Evolutionary conservation across 2,329 filamentous ascomycete species (phyloP).

Genomic region (Kalmusia sp.): DNA sequence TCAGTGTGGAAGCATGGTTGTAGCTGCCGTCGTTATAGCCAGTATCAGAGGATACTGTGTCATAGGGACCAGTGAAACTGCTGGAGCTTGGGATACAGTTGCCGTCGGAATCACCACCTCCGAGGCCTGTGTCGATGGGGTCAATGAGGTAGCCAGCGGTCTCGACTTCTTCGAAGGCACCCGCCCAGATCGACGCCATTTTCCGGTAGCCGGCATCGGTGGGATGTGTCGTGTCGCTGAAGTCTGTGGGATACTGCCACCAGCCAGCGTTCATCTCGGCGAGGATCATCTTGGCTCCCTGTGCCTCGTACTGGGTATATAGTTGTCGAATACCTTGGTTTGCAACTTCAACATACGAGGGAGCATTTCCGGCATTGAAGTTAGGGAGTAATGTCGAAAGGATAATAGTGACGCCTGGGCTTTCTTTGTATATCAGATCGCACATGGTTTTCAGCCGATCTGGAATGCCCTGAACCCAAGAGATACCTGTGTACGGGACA

Average conservation of each 20-base stretch:
- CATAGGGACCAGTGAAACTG: no score
- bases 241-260: neutral
- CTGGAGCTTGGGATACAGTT: no score
- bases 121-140: neutral
- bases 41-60: no score
- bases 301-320: neutral
- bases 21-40: neutral
- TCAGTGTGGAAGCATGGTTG: neutral
- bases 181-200: constrained; percentile 5
- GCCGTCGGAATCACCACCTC: no score
- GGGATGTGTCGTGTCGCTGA: constrained; percentile 1
- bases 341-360: neutral
- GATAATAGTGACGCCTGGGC: neutral
- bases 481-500: neutral
- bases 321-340: neutral
- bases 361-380: neutral
- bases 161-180: constrained; percentile 1
- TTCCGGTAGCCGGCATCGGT: constrained; percentile 2
- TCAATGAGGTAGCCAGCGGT: neutral
- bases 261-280: neutral
- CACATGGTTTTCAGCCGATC: neutral
- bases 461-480: neutral
- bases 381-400: neutral
- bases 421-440: neutral
- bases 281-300: neutral